These are phyloP conservation scores for Epichloe sp. DNA, from an alignment of 2,329 filamentous ascomycete species.

Conservation along the genomic window DNA sequence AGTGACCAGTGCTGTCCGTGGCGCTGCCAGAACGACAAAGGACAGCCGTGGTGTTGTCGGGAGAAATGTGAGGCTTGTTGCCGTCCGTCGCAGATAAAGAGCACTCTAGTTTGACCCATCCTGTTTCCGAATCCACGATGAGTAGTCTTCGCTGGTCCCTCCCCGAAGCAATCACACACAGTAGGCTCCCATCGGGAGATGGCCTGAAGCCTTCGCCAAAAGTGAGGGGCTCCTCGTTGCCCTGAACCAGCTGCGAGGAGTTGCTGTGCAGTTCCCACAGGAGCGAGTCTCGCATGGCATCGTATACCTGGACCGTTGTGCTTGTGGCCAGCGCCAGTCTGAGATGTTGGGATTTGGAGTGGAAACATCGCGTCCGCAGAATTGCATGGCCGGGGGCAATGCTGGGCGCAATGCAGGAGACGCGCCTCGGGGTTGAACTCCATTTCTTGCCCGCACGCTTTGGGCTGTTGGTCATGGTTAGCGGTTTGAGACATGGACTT, in stretches of 20 bases:
- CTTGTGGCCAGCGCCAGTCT: constrained; percentile 1
- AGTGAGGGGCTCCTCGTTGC: constrained; percentile 2
- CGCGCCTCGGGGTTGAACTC: not conserved
- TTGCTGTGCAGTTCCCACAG: constrained; percentile 7
- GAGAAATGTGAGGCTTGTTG: constrained; percentile 2
- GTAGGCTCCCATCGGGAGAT: constrained; percentile 4
- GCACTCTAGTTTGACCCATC: constrained; percentile 3
- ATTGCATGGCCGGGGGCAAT: not conserved
- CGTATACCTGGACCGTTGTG: constrained; percentile 3
- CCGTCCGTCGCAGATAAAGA: constrained; percentile 1
- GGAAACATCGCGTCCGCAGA: constrained; percentile 2
- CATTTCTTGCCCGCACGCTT: not conserved
- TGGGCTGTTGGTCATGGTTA: not conserved
- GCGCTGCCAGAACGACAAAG: not conserved
- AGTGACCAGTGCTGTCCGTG: not conserved
- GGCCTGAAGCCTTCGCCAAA: constrained; percentile 3
- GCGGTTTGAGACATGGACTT: too few relatives aligned
- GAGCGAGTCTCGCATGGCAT: constrained; percentile 1
- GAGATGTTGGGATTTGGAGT: not conserved
- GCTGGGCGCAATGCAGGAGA: constrained; percentile 3
- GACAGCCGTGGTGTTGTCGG: constrained; percentile 4
- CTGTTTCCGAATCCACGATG: constrained; percentile 1
- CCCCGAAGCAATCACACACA: constrained; percentile 2
- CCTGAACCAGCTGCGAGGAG: constrained; percentile 4
- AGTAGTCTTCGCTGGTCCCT: constrained; percentile 1